Evolutionary conservation across 192 early-diverging fungal genomes (phyloP), one percentile per base, ranked within the genome.

Genomic region (Coemansia sp.): DNA sequence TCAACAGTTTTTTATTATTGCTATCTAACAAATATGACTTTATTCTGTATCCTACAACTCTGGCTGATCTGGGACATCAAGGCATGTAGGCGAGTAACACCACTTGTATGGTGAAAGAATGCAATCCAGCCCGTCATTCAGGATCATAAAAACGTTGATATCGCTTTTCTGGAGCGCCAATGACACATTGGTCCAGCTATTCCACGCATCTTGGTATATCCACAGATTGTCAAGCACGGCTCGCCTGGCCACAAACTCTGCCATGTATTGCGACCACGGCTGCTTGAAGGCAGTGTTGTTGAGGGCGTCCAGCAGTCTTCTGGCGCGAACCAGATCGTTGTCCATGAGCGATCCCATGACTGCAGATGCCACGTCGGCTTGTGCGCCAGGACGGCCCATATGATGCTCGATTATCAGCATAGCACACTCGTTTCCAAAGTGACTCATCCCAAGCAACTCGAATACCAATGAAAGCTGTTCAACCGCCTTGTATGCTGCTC

Each of bases 211-310:
- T 6, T 59, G 13, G 37, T 37, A 41, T 37, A 59, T 59, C 57
- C 57, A 59, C 39, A 16, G 13, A 18, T 2, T 59, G 39, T 59
- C 57, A 37, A 59, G 57, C 57, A 59, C 41, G 0, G 57, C 8
- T 6, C 36, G 36, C 13, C 58, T 69, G 18, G 58, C 39, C 10
- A 71, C 62, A 10, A 76, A 19, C 40, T 67, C 54, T 12, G 59
- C 65, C 64, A 82, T 16, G n/a, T 70, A 82, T 4, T 39, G 66
- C 37, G 68, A 65, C 79, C 79, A 82, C 21, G 74, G 70, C 16
- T 76, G 67, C n/a, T 54, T 45, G 5, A n/a, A 61, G 10, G 15
- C 21, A 26, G 21, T 54, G 5, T 11, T 15, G 18, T 67, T 70
- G 37, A 55, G 69, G 9, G 18, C 62, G 21, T 65, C 11, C 3